Percentiles rank a stretch among this genome's conserved stretches.
Conservation (phyloP, 257 asterid genomes). For the Solanum clarkiae region DNA sequence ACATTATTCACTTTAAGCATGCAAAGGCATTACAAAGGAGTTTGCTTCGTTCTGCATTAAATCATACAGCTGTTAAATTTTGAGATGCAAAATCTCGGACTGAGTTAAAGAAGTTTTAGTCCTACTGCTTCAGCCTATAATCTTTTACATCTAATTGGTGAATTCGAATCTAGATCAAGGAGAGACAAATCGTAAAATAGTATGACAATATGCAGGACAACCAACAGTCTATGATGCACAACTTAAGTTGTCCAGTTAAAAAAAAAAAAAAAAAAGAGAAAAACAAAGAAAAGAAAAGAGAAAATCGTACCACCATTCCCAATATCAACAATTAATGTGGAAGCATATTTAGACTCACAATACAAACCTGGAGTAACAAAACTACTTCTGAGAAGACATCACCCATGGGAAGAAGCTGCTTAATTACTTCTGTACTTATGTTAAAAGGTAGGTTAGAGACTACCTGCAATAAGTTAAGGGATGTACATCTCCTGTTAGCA, state of each 20-base stretch:
- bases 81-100: not conserved
- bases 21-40: not conserved
- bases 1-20: not conserved
- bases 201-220: not conserved
- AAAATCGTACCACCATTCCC: not conserved
- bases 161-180: not conserved
- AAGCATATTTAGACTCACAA: not conserved
- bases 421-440: conserved; percentile 81
- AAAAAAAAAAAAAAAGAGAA: no score
- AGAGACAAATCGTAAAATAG: not conserved
- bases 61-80: not conserved
- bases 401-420: conserved; percentile 97
- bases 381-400: conserved; percentile 81
- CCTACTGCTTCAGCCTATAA: not conserved
- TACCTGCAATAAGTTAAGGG: conserved; percentile 38
- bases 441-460: conserved; percentile 92
- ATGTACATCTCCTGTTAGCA: not conserved
- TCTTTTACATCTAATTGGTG: not conserved
- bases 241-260: not conserved
- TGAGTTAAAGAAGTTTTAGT: not conserved
- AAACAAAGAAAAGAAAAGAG: not conserved
- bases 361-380: conserved; percentile 76
- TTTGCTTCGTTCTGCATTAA: not conserved
- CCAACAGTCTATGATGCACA: not conserved
- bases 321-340: not conserved